These are phyloP conservation scores for Quercus tomentella DNA, from an alignment of 331 rosid species.

Conservation along the genomic window DNA sequence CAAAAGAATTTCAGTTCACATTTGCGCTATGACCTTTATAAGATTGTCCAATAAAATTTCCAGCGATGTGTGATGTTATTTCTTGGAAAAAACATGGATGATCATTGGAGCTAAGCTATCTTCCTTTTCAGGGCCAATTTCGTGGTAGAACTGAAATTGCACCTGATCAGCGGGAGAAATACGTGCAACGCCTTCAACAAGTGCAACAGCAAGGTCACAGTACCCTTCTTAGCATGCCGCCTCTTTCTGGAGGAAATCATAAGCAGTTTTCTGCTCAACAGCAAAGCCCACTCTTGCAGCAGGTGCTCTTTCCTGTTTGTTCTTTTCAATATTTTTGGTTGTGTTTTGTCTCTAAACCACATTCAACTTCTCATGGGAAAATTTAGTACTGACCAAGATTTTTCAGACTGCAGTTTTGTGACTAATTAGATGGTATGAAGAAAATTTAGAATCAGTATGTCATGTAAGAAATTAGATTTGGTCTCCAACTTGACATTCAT, in stretches of 20 bases:
- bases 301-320: constrained; percentile 39
- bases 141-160: constrained; percentile 96
- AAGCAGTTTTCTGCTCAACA: constrained; percentile 84
- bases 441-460: no score
- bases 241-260: constrained; percentile 74
- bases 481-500: no score
- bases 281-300: constrained; percentile 85
- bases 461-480: no score
- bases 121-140: constrained; percentile 58
- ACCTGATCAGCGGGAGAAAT: constrained; percentile 95
- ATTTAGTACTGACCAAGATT: no score
- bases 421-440: no score
- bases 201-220: constrained; percentile 92
- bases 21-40: background rate
- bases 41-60: background rate
- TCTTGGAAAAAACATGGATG: no score
- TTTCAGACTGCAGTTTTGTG: no score
- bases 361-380: background rate
- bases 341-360: background rate
- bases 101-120: constrained; percentile 14
- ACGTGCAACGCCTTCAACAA: constrained; percentile 90
- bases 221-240: constrained; percentile 70
- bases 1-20: background rate
- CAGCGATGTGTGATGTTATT: no score
- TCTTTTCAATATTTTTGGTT: constrained; percentile 11